A percentile compares a stretch with the other conserved stretches of the same genome.
phyloP scores from a whole-genome alignment of 371 early-diverging fungal genomes.

The Lichtheimia corymbifera region DNA sequence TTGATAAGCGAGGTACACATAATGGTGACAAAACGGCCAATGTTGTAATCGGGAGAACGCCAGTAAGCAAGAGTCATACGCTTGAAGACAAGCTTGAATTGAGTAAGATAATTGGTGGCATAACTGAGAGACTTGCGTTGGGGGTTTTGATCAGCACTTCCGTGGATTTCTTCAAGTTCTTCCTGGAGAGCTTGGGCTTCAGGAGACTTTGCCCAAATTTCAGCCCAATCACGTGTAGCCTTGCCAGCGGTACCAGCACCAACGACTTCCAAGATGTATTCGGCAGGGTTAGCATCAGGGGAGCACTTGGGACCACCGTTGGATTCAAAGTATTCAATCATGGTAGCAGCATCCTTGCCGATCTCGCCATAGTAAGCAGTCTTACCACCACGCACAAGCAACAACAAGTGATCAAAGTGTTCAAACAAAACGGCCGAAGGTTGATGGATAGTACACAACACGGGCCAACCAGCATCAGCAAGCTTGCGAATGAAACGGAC shows the following conservation, averaged over 20 bases:
- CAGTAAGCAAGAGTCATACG: constrained; percentile 60
- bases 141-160: constrained; percentile 15
- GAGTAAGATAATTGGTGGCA: constrained; percentile 34
- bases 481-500: constrained; percentile 66
- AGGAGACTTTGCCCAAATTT: constrained; percentile 45
- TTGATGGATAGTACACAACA: constrained; percentile 71
- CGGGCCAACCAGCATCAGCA: constrained; percentile 59
- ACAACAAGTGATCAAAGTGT: constrained; percentile 66
- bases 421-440: constrained; percentile 66
- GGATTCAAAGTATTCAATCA: constrained; percentile 63
- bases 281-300: constrained; percentile 68
- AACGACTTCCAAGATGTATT: constrained; percentile 63
- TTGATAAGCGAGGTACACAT: constrained; percentile 46
- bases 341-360: constrained; percentile 52
- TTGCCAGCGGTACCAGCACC: background rate
- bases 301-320: constrained; percentile 59
- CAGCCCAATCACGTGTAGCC: constrained; percentile 58
- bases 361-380: constrained; percentile 67
- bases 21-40: constrained; percentile 51
- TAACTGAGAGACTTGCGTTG: constrained; percentile 22
- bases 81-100: constrained; percentile 43
- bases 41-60: constrained; percentile 62
- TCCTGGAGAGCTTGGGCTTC: constrained; percentile 27
- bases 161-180: constrained; percentile 27
- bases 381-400: constrained; percentile 68